phyloP scores from a whole-genome alignment of 345 rosid species.

The Eucalyptus caleyi region DNA sequence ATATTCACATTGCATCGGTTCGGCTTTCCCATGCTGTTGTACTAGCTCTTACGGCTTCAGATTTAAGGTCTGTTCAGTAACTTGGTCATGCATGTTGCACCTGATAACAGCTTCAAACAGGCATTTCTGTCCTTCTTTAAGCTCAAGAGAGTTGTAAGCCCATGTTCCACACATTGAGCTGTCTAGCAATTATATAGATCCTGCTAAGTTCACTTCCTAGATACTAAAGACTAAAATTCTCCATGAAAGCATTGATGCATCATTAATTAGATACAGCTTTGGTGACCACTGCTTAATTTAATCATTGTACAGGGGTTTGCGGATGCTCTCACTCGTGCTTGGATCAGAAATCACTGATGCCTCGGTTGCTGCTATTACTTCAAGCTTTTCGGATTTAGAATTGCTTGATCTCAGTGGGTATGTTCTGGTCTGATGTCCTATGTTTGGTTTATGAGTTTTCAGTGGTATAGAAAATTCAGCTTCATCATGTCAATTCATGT shows the following conservation, averaged over 20 bases:
- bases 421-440: constrained; percentile 8
- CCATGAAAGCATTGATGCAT: not conserved
- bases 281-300: not conserved
- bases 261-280: not conserved
- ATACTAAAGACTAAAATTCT: not conserved
- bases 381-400: constrained; percentile 66
- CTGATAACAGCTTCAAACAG: not conserved
- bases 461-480: not conserved
- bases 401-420: constrained; percentile 98
- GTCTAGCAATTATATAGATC: not conserved
- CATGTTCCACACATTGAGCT: not conserved
- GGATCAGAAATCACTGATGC: constrained; percentile 89
- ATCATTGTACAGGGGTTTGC: constrained; percentile 43
- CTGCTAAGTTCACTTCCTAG: not conserved
- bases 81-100: not conserved
- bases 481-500: not conserved
- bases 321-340: constrained; percentile 93
- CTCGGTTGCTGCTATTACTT: constrained; percentile 87
- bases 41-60: constrained; percentile 75
- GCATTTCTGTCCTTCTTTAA: not conserved
- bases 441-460: not conserved
- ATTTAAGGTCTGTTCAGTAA: constrained; percentile 41
- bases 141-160: not conserved
- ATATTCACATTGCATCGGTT: constrained; percentile 76
- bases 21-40: constrained; percentile 74